Evolutionary conservation across 192 early-diverging fungal genomes (phyloP).

Genomic region (Paraglomus brasilianum): DNA sequence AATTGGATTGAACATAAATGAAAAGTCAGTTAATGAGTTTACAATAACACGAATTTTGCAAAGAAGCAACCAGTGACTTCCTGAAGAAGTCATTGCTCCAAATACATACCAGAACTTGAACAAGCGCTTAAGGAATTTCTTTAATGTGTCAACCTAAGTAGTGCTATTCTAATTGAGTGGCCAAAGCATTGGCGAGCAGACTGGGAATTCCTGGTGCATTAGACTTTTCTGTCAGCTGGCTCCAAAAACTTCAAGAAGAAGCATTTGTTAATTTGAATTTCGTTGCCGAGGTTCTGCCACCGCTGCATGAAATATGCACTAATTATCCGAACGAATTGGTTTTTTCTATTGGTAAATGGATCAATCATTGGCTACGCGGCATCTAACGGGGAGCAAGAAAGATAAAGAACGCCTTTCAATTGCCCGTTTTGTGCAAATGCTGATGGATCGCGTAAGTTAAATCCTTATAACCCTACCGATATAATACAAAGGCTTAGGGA

Average conservation of each 20-base stretch:
- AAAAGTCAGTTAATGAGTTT: neutral
- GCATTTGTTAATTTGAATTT: neutral
- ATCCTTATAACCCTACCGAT: conserved; percentile 9
- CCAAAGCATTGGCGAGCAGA: conserved; percentile 29
- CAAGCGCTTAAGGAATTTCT: conserved; percentile 28
- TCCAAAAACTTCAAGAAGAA: conserved; percentile 41
- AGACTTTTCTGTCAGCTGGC: conserved; percentile 38
- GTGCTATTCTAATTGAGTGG: conserved; percentile 32
- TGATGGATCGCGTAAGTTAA: conserved; percentile 16
- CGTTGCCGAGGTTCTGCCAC: neutral
- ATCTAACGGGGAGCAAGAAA: conserved; percentile 1
- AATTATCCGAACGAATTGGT: conserved; percentile 25
- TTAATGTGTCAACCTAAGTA: conserved; percentile 28
- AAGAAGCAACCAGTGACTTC: conserved; percentile 21
- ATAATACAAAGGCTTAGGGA: conserved; percentile 11
- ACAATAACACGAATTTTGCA: conserved; percentile 8
- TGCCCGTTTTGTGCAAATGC: conserved; percentile 28
- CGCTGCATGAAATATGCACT: conserved; percentile 9
- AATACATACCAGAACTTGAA: conserved; percentile 38
- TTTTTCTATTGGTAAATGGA: conserved; percentile 26
- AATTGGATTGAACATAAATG: neutral
- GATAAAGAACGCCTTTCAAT: conserved; percentile 22
- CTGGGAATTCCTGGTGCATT: conserved; percentile 32
- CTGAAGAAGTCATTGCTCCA: conserved; percentile 34
- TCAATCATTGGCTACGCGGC: conserved; percentile 2